Evolutionary conservation across 441 rosid genomes (phyloP), one percentile per base, ranked within the genome.

Genomic region (Mallotus japonicus): DNA sequence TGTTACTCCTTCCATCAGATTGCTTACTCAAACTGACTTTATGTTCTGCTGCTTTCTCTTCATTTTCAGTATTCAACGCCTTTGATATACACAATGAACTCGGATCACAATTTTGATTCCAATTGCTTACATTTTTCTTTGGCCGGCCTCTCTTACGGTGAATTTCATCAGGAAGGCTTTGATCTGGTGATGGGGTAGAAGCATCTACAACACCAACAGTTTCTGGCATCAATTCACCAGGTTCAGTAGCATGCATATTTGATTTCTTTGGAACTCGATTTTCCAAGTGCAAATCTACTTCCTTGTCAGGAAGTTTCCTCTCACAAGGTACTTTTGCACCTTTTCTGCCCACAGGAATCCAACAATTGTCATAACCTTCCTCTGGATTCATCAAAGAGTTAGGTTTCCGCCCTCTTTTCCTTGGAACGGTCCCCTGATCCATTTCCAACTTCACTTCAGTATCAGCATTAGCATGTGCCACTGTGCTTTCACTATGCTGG

Each of bases 311-410:
- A 54, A 67, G 61, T 53, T 79, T 88, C 79, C 73, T 79, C 32
- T 62, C 67, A 34, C 67, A 78, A 62, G 82, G 49, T 28, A 68
- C 47, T 75, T 76, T 82, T 40, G 75, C 46, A 53, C 75, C 62
- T 79, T 82, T 83, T 74, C 75, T 86, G 70, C 76, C 79, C 44
- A 69, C 60, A 46, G 47, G 54, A 65, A 76, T 56, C 93, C 88
- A 85, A 75, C 85, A 73, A 71, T 81, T 89, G 73, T 85, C 86
- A 79, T 88, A 86, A 65, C 90, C 90, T 83, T 91, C 94, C 70
- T 81, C 92, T 37, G 92, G 85, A 76, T 86, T 87, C 81, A 90
- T 84, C 83, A 86, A 82, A 57, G 92, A 81, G 79, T 86, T 93
- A 34, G 90, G 97, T 82, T 80, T 90, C 75, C 88, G 53, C 32